Conservation (phyloP, 441 rosid genomes). For the Geranium incanum region DNA sequence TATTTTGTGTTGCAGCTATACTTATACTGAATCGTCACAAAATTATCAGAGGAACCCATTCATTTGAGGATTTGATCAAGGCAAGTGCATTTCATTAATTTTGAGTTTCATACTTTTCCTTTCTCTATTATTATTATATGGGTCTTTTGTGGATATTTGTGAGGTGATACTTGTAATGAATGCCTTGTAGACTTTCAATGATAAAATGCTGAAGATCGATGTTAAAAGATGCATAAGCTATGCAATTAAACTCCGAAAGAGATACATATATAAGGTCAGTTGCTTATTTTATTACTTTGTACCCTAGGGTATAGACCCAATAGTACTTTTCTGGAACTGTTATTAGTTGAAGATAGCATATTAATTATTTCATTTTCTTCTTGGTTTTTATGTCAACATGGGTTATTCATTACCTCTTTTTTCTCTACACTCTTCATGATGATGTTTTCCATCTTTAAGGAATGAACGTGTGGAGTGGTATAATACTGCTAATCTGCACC, state of each 20-base stretch:
- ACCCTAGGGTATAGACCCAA: neutral
- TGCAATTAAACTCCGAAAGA: conserved; percentile 82
- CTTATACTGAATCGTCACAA: conserved; percentile 79
- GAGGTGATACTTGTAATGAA: conserved; percentile 8
- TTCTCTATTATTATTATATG: neutral
- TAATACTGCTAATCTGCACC: conserved; percentile 2
- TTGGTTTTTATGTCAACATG: neutral
- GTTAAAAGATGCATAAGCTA: conserved; percentile 59
- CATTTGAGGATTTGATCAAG: conserved; percentile 92
- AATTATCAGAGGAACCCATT: conserved; percentile 69
- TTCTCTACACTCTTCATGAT: neutral
- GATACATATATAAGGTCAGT: conserved; percentile 71
- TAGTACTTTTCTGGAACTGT: neutral
- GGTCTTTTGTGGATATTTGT: neutral
- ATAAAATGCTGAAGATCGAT: conserved; percentile 62
- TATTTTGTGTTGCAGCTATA: conserved; percentile 88
- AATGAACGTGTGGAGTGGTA: neutral
- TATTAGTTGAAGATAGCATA: conserved; percentile 1
- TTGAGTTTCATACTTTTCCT: conserved; percentile 14
- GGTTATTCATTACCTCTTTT: neutral
- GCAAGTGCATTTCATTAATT: conserved; percentile 30
- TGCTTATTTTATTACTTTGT: conserved; percentile 8
- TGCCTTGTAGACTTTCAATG: conserved; percentile 71
- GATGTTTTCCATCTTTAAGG: neutral
- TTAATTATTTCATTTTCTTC: neutral